Evolutionary conservation across 2,329 filamentous ascomycete genomes (phyloP).

Genomic region (Sporothrix humicola): DNA sequence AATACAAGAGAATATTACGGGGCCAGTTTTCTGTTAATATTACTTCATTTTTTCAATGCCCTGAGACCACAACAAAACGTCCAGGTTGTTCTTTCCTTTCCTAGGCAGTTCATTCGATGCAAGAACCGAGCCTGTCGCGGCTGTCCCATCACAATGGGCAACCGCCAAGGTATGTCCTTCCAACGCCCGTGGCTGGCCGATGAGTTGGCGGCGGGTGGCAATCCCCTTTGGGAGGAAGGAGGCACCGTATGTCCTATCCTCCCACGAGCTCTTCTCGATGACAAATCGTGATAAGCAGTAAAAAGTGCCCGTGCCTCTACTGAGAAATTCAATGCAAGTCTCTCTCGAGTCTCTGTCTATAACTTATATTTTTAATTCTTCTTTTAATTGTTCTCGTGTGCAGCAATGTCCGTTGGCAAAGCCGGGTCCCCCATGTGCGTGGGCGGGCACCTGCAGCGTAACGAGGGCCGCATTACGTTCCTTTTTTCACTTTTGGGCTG

Average conservation of each 20-base stretch:
- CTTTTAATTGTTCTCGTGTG: not conserved
- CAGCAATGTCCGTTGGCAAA: not conserved
- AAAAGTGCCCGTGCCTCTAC: not conserved
- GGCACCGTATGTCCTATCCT: not conserved
- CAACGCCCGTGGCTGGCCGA: not conserved
- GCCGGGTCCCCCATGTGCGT: constrained; percentile 2
- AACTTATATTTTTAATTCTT: not conserved
- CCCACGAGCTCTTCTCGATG: constrained; percentile 19
- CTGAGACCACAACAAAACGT: not conserved
- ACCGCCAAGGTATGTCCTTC: not conserved
- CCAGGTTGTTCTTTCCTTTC: constrained; percentile 2
- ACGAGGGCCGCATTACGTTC: constrained; percentile 1
- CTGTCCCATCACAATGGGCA: not conserved
- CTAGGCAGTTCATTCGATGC: constrained; percentile 18
- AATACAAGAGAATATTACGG: not conserved
- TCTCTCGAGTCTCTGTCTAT: not conserved
- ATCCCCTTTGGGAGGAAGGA: not conserved
- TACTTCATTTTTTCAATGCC: not conserved
- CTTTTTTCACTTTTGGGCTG: not conserved
- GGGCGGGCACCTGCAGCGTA: constrained; percentile 9
- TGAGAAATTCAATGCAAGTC: not conserved
- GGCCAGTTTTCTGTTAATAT: not conserved
- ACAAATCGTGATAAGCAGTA: constrained; percentile 31
- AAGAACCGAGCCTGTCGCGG: constrained; percentile 34
- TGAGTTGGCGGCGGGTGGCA: constrained; percentile 21